Percentiles rank a stretch among this genome's conserved stretches.
Conservation (phyloP, 2,329 filamentous ascomycete species). For the Aspergillus versicolor region DNA sequence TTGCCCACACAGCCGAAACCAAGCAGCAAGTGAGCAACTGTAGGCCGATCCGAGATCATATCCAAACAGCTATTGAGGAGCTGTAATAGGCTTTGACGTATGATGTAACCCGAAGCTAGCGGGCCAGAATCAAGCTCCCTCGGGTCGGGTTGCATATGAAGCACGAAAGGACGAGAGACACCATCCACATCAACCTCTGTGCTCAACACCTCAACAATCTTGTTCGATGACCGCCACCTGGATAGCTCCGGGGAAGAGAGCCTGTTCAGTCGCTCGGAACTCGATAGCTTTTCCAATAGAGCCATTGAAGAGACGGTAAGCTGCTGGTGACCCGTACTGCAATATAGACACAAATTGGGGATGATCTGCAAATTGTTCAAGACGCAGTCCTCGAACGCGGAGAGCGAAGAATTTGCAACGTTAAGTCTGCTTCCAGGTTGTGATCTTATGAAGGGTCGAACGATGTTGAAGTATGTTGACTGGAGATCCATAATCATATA, state of each 20-base stretch:
- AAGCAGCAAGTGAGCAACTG: slow-evolving; percentile 84
- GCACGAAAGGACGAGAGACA: slow-evolving; percentile 71
- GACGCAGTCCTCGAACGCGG: slow-evolving; percentile 90
- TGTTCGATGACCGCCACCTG: slow-evolving; percentile 68
- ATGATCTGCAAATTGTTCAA: slow-evolving; percentile 77
- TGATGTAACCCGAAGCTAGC: slow-evolving; percentile 70
- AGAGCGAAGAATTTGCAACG: slow-evolving; percentile 72
- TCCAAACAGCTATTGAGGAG: slow-evolving; percentile 80
- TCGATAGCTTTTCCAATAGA: slow-evolving; percentile 81
- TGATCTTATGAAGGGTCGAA: slow-evolving; percentile 72
- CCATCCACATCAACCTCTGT: slow-evolving; percentile 74
- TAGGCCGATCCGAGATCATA: slow-evolving; percentile 73
- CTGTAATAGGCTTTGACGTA: slow-evolving; percentile 80
- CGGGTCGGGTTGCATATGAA: slow-evolving; percentile 62
- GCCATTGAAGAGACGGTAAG: slow-evolving; percentile 78
- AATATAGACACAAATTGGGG: slow-evolving; percentile 81
- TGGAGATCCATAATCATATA: slow-evolving; percentile 81
- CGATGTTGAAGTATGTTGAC: slow-evolving; percentile 85
- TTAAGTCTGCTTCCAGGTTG: slow-evolving; percentile 60
- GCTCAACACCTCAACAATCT: slow-evolving; percentile 84
- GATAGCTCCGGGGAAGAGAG: slow-evolving; percentile 63
- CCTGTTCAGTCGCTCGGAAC: slow-evolving; percentile 76
- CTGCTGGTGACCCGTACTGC: slow-evolving; percentile 76
- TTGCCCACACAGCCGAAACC: slow-evolving; percentile 79
- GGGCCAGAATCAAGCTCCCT: slow-evolving; percentile 73